Percentiles rank a stretch among this genome's conserved stretches.
These are phyloP conservation scores for Saprolegnia diclina DNA, from an alignment of 352 stramenopile species.

Conservation along the genomic window DNA sequence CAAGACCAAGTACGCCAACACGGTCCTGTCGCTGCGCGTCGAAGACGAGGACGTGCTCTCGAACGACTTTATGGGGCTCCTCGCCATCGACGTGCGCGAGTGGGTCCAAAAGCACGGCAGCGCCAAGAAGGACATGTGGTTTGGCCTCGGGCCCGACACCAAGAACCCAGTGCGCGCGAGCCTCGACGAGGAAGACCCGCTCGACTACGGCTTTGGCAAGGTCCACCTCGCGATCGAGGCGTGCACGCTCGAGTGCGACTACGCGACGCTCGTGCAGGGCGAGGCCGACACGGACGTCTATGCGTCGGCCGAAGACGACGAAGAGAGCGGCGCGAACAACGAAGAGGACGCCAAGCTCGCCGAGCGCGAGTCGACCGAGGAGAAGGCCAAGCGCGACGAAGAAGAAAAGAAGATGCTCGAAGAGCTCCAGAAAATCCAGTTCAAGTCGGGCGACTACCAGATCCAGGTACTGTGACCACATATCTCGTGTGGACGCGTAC, in stretches of 20 bases:
- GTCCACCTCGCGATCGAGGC: slow-evolving; percentile 62
- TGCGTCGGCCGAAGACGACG: slow-evolving; percentile 25
- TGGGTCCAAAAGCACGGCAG: slow-evolving; percentile 41
- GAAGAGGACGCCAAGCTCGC: slow-evolving; percentile 28
- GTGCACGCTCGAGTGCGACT: slow-evolving; percentile 49
- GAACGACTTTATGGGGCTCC: slow-evolving; percentile 69
- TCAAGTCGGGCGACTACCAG: slow-evolving; percentile 80
- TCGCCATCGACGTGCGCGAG: slow-evolving; percentile 59
- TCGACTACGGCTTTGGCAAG: slow-evolving; percentile 47
- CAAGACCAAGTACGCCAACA: slow-evolving; percentile 32
- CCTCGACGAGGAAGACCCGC: slow-evolving; percentile 41
- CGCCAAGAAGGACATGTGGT: slow-evolving; percentile 60
- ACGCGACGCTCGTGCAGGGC: slow-evolving; percentile 56
- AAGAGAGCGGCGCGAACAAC: slow-evolving; percentile 18
- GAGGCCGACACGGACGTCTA: slow-evolving; percentile 39
- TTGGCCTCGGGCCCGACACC: slow-evolving; percentile 48
- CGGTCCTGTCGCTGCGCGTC: slow-evolving; percentile 48
- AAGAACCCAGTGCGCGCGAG: slow-evolving; percentile 34
- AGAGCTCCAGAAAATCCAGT: slow-evolving; percentile 66
- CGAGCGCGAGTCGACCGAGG: slow-evolving; percentile 38
- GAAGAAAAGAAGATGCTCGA: slow-evolving; percentile 70
- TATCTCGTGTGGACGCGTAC: background rate
- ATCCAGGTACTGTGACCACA: slow-evolving; percentile 35
- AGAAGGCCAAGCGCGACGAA: slow-evolving; percentile 58
- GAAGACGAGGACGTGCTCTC: slow-evolving; percentile 64